Evolutionary conservation across 768 basidiomycete species (phyloP).

Genomic region (Phlebiopsis flavidoalba): DNA sequence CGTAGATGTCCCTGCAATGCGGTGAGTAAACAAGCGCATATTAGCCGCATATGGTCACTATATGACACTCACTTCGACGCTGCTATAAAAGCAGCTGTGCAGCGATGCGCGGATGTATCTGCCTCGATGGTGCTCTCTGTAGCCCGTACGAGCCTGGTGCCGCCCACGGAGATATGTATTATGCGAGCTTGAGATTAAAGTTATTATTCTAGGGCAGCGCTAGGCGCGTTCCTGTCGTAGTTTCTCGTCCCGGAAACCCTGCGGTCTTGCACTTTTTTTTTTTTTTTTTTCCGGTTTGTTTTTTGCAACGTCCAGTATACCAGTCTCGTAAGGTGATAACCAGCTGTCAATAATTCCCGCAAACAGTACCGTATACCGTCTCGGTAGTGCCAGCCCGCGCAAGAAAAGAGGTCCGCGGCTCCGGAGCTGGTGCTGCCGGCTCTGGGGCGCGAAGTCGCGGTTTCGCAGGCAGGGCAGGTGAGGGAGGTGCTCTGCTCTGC

Average conservation of each 20-base stretch:
- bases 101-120: conserved; percentile 90
- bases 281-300: too few relatives aligned
- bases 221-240: conserved; percentile 93
- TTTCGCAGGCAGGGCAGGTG: background rate
- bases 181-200: conserved; percentile 83
- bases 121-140: conserved; percentile 86
- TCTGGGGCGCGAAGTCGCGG: conserved; percentile 3
- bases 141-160: conserved; percentile 80
- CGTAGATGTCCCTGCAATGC: conserved; percentile 74
- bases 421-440: conserved; percentile 3
- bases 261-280: too few relatives aligned
- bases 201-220: conserved; percentile 84
- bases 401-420: too few relatives aligned
- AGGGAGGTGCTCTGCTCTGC: background rate
- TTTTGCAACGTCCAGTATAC: conserved; percentile 48
- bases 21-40: background rate
- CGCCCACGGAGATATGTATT: conserved; percentile 92
- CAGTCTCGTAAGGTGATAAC: too few relatives aligned
- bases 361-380: too few relatives aligned
- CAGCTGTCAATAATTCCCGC: too few relatives aligned
- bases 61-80: conserved; percentile 75
- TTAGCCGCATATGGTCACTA: background rate
- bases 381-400: too few relatives aligned
- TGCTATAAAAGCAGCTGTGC: conserved; percentile 87
- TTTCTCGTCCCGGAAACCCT: conserved; percentile 47